Conservation (phyloP, 192 early-diverging fungal species). For the Coemansia sp. region DNA sequence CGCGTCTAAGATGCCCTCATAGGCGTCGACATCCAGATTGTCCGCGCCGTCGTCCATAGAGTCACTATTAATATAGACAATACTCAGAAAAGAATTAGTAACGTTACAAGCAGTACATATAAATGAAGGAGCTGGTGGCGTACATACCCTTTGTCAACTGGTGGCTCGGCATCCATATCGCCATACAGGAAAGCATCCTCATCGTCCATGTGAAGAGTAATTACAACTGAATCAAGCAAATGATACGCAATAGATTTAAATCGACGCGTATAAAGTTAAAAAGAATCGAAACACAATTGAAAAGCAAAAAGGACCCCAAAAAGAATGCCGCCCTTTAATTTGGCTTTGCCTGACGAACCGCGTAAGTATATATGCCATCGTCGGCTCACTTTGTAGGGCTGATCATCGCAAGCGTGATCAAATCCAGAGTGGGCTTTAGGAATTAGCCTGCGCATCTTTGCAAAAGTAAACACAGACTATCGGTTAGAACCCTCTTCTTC, state of each 20-base stretch:
- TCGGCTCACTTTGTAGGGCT: not conserved
- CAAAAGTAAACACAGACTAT: not conserved
- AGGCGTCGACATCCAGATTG: not conserved
- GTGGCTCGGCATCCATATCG: conserved; percentile 16
- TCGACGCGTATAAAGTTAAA: not conserved
- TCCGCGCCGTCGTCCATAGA: not conserved
- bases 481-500: not conserved
- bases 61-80: not conserved
- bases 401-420: not conserved
- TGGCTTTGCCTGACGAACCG: not conserved
- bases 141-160: not conserved
- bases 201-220: conserved; percentile 31
- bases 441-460: not conserved
- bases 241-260: not conserved
- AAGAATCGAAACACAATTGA: not conserved
- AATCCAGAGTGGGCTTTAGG: not conserved
- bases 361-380: not conserved
- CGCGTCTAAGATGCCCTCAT: not conserved
- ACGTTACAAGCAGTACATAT: not conserved
- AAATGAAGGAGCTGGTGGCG: not conserved
- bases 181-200: conserved; percentile 55
- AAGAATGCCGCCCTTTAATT: not conserved
- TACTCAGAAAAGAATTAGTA: not conserved
- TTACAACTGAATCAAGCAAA: conserved; percentile 5
- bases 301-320: not conserved